phyloP scores from a whole-genome alignment of 1,139 yeast species.

The Pichia sp. region DNA sequence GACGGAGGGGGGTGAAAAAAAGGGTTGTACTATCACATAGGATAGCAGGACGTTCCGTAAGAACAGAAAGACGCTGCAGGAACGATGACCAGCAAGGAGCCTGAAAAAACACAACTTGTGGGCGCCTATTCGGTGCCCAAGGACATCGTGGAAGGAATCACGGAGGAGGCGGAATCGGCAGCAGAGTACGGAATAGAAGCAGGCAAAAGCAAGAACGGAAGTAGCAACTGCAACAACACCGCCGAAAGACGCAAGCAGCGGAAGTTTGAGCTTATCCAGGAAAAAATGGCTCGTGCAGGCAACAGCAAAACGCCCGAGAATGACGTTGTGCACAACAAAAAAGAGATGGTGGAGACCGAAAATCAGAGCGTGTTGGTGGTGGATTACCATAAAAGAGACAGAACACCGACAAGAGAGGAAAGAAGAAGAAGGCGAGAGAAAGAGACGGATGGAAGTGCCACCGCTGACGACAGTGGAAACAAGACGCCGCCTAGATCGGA shows the following conservation, averaged over 20 bases:
- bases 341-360: background rate
- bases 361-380: background rate
- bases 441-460: background rate
- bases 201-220: background rate
- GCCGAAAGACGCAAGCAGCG: background rate
- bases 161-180: slow-evolving; percentile 12
- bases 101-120: background rate
- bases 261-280: slow-evolving; percentile 8
- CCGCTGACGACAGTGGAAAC: slow-evolving; percentile 6
- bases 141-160: slow-evolving; percentile 1
- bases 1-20: background rate
- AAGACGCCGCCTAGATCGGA: slow-evolving; percentile 16
- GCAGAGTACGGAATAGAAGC: background rate
- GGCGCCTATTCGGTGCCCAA: slow-evolving; percentile 9
- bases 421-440: background rate
- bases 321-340: slow-evolving; percentile 12
- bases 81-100: background rate
- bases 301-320: slow-evolving; percentile 15
- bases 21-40: background rate
- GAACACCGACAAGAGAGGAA: slow-evolving; percentile 15
- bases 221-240: background rate
- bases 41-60: background rate
- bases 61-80: background rate
- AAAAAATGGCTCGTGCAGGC: slow-evolving; percentile 17
- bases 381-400: slow-evolving; percentile 15